Evolutionary conservation across 106 monocot genomes (phyloP).

Genomic region (Dactylorhiza incarnata): DNA sequence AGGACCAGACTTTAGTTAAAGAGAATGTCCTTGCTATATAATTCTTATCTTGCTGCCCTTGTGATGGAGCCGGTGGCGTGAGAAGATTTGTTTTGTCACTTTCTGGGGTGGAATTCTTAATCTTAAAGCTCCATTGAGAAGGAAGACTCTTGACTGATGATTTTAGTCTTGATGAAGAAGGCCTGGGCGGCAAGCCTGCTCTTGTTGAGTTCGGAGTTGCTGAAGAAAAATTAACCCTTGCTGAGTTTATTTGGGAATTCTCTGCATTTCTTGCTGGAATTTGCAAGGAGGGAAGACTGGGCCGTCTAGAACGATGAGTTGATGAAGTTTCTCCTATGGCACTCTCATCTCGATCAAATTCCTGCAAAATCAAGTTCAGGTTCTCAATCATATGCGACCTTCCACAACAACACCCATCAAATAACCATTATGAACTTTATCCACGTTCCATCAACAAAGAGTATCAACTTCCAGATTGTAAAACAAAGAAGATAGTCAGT

Average conservation of each 20-base stretch:
- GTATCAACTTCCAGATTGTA: background rate
- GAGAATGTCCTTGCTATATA: constrained; percentile 50
- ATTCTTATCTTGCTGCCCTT: constrained; percentile 45
- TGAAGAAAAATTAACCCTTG: constrained; percentile 23
- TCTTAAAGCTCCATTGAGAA: constrained; percentile 49
- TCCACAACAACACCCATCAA: background rate
- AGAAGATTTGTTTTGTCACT: constrained; percentile 63
- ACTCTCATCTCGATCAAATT: constrained; percentile 14
- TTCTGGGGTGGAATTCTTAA: constrained; percentile 35
- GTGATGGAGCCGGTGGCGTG: constrained; percentile 39
- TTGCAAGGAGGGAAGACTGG: constrained; percentile 64
- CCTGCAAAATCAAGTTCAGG: constrained; percentile 17
- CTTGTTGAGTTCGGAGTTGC: constrained; percentile 52
- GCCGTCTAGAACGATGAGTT: constrained; percentile 29
- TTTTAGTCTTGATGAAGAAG: constrained; percentile 59
- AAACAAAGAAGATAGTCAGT: background rate
- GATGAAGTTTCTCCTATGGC: constrained; percentile 25
- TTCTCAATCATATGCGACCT: background rate
- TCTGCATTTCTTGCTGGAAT: constrained; percentile 61
- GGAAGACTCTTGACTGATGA: constrained; percentile 42
- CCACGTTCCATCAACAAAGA: background rate
- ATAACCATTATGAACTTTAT: background rate
- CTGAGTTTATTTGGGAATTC: constrained; percentile 29
- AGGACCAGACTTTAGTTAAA: constrained; percentile 55
- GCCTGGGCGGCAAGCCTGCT: constrained; percentile 73